Percentiles rank a stretch among this genome's conserved stretches.
These are phyloP conservation scores for Paecilomyces sp. DNA, from an alignment of 2,329 filamentous ascomycete genomes.

Conservation along the genomic window DNA sequence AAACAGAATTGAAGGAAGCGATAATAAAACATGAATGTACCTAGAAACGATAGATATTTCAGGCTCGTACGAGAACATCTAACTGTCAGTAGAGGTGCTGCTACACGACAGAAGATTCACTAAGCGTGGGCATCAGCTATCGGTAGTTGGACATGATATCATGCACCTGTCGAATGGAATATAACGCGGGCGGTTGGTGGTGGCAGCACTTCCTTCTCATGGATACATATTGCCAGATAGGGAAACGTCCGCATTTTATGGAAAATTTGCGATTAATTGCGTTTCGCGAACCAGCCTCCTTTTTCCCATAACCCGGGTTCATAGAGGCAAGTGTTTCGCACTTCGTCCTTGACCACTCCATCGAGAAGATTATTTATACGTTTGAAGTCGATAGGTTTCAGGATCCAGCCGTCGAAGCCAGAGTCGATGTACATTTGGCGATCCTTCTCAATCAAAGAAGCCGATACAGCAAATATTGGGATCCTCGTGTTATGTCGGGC, in stretches of 20 bases:
- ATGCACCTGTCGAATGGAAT: too few relatives aligned
- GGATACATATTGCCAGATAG: background rate
- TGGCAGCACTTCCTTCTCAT: background rate
- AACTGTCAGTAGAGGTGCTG: background rate
- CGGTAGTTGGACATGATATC: background rate
- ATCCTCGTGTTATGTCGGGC: conserved; percentile 58
- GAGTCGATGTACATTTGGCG: conserved; percentile 62
- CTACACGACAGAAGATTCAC: background rate
- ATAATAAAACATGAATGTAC: too few relatives aligned
- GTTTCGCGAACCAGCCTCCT: conserved; percentile 73
- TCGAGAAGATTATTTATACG: conserved; percentile 61
- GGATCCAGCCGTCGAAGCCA: conserved; percentile 85
- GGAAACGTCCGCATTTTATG: background rate
- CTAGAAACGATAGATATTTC: background rate
- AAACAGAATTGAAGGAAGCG: background rate
- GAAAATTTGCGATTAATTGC: background rate
- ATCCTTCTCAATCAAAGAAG: conserved; percentile 67
- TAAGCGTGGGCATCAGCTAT: background rate
- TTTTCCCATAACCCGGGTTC: conserved; percentile 67
- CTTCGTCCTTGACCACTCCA: conserved; percentile 58
- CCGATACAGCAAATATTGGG: conserved; percentile 81
- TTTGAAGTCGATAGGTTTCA: conserved; percentile 80
- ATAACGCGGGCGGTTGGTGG: background rate
- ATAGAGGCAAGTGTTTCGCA: conserved; percentile 60
- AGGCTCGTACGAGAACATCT: background rate